Percentiles rank a stretch among this genome's conserved stretches.
These are phyloP conservation scores for Penicillium egyptiacum DNA, from an alignment of 495 filamentous ascomycete species.

Conservation along the genomic window DNA sequence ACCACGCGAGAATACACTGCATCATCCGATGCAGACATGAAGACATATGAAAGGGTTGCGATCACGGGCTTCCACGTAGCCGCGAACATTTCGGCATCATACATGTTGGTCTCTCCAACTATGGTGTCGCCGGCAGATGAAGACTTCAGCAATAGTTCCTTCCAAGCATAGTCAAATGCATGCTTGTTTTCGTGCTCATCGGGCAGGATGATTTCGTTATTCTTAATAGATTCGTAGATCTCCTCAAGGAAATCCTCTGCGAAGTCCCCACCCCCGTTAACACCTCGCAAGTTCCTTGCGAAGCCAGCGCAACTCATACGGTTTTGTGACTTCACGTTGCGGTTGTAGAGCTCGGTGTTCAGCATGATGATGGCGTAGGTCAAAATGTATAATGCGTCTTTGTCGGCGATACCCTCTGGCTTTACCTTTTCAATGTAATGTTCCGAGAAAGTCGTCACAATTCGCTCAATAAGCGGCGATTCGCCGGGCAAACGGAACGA, in stretches of 20 bases:
- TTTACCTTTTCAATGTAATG: conserved; percentile 75
- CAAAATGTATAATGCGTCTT: conserved; percentile 86
- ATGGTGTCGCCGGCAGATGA: conserved; percentile 69
- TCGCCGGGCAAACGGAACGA: conserved; percentile 96
- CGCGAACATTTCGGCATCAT: conserved; percentile 95
- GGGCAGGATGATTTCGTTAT: conserved; percentile 91
- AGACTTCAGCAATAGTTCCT: conserved; percentile 85
- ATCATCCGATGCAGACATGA: conserved; percentile 98
- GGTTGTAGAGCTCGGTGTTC: conserved; percentile 93
- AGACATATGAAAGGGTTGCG: conserved; percentile 94
- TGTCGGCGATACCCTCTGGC: conserved; percentile 76
- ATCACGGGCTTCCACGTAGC: conserved; percentile 95
- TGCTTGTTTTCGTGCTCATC: conserved; percentile 96
- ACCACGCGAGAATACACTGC: conserved; percentile 93
- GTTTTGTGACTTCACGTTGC: conserved; percentile 75
- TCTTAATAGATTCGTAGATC: conserved; percentile 89
- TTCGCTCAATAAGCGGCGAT: conserved; percentile 87
- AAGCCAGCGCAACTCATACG: conserved; percentile 85
- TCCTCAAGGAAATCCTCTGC: conserved; percentile 78
- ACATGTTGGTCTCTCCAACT: conserved; percentile 88
- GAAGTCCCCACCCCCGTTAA: conserved; percentile 86
- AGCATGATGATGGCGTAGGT: conserved; percentile 96
- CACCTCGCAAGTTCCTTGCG: conserved; percentile 80
- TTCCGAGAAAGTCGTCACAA: conserved; percentile 81
- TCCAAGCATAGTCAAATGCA: conserved; percentile 97